Conservation (phyloP, 345 rosid genomes). For the Camelina hispida region DNA sequence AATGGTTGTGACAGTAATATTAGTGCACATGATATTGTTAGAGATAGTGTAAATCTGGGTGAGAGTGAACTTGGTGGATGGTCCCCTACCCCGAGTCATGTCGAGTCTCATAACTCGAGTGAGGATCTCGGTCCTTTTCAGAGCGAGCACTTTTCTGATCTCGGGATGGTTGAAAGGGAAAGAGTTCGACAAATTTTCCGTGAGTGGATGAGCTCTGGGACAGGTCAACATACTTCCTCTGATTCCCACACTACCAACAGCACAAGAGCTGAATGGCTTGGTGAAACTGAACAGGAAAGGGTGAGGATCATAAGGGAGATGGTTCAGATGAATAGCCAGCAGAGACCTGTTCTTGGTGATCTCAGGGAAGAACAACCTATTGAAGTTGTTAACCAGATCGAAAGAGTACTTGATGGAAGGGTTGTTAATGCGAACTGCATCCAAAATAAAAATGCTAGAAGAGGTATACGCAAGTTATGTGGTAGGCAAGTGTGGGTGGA, state of each 20-base stretch:
- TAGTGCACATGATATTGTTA: conserved; percentile 48
- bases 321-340: conserved; percentile 79
- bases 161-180: conserved; percentile 82
- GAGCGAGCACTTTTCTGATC: conserved; percentile 55
- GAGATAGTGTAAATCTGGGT: conserved; percentile 51
- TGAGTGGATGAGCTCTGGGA: conserved; percentile 80
- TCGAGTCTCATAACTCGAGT: conserved; percentile 56
- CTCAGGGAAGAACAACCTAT: conserved; percentile 61
- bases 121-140: conserved; percentile 49
- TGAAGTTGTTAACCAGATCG: conserved; percentile 67
- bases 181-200: conserved; percentile 87
- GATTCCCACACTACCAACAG: conserved; percentile 51
- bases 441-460: conserved; percentile 55
- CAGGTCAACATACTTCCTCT: conserved; percentile 55
- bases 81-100: conserved; percentile 53
- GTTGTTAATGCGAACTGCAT: conserved; percentile 55
- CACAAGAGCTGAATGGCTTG: conserved; percentile 78
- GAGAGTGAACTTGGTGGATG: conserved; percentile 65
- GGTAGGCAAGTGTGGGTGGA: conserved; percentile 89
- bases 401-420: conserved; percentile 72
- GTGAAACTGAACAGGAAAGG: conserved; percentile 93
- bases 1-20: conserved; percentile 50
- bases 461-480: conserved; percentile 83
- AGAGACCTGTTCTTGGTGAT: conserved; percentile 61
- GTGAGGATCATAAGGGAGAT: conserved; percentile 87